phyloP scores from a whole-genome alignment of 306 rosid species.

The Betula pendula region DNA sequence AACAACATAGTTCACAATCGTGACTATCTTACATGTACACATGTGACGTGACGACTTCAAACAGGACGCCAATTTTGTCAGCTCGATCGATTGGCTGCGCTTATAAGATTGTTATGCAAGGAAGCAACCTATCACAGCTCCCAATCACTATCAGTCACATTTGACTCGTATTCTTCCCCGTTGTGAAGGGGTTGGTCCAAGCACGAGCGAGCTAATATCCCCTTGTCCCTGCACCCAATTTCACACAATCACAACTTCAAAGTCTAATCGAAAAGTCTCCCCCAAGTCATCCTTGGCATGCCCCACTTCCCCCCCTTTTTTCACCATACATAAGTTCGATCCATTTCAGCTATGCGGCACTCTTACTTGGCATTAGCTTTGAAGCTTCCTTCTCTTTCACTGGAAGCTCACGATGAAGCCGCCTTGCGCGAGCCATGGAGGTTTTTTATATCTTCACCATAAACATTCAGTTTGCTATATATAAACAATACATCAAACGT shows the following conservation, averaged over 20 bases:
- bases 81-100: not conserved
- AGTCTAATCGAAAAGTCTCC: slow-evolving; percentile 50
- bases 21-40: too few species aligned
- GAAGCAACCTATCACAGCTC: slow-evolving; percentile 5
- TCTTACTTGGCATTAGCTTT: slow-evolving; percentile 28
- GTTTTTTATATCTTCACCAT: slow-evolving; percentile 24
- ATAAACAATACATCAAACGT: not conserved
- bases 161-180: slow-evolving; percentile 39
- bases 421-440: slow-evolving; percentile 23
- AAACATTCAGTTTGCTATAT: slow-evolving; percentile 13
- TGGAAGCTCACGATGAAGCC: slow-evolving; percentile 67
- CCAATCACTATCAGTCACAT: slow-evolving; percentile 30
- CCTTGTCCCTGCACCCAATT: not conserved
- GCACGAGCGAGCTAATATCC: slow-evolving; percentile 42
- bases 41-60: too few species aligned
- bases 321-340: not conserved
- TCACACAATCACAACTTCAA: not conserved
- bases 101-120: slow-evolving; percentile 6
- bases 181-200: slow-evolving; percentile 45
- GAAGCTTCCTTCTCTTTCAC: slow-evolving; percentile 67
- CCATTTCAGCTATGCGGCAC: slow-evolving; percentile 30
- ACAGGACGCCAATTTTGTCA: too few species aligned
- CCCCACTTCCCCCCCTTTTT: slow-evolving; percentile 38
- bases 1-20: too few species aligned
- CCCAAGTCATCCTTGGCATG: slow-evolving; percentile 47